Percentiles rank a stretch among this genome's conserved stretches.
Conservation (phyloP, 2,329 filamentous ascomycete species). For the Teratosphaeria nubilosa region DNA sequence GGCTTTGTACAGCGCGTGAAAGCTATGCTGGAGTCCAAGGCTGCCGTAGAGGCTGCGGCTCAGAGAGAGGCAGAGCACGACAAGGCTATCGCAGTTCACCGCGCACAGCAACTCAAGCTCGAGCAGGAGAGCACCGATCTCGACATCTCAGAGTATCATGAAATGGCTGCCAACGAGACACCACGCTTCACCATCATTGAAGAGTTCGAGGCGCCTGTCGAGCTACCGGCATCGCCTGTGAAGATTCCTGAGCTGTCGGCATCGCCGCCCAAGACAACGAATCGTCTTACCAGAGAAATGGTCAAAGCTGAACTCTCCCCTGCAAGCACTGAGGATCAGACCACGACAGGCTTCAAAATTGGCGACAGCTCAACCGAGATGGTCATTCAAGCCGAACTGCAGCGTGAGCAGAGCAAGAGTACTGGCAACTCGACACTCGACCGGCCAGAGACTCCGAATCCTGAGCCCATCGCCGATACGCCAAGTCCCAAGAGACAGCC, state of each 20-base stretch:
- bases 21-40: slow-evolving; percentile 32
- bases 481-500: slow-evolving; percentile 6
- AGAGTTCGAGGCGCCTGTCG: slow-evolving; percentile 24
- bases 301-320: slow-evolving; percentile 25
- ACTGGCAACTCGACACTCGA: neutral
- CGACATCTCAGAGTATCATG: slow-evolving; percentile 18
- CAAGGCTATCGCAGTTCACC: slow-evolving; percentile 1
- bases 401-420: slow-evolving; percentile 3
- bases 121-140: slow-evolving; percentile 13
- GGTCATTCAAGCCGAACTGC: neutral
- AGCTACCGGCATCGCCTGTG: slow-evolving; percentile 26
- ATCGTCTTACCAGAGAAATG: slow-evolving; percentile 27
- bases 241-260: slow-evolving; percentile 18
- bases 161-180: slow-evolving; percentile 23
- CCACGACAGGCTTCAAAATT: neutral
- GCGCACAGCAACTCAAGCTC: slow-evolving; percentile 9
- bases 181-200: slow-evolving; percentile 23
- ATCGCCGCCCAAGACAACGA: slow-evolving; percentile 7
- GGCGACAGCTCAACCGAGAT: slow-evolving; percentile 1
- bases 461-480: neutral
- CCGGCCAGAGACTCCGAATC: neutral
- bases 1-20: slow-evolving; percentile 34
- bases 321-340: slow-evolving; percentile 9
- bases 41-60: slow-evolving; percentile 19
- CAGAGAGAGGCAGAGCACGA: slow-evolving; percentile 10